These are phyloP conservation scores for Epichloe coenophiala DNA, from an alignment of 2,329 filamentous ascomycete genomes.

Conservation along the genomic window DNA sequence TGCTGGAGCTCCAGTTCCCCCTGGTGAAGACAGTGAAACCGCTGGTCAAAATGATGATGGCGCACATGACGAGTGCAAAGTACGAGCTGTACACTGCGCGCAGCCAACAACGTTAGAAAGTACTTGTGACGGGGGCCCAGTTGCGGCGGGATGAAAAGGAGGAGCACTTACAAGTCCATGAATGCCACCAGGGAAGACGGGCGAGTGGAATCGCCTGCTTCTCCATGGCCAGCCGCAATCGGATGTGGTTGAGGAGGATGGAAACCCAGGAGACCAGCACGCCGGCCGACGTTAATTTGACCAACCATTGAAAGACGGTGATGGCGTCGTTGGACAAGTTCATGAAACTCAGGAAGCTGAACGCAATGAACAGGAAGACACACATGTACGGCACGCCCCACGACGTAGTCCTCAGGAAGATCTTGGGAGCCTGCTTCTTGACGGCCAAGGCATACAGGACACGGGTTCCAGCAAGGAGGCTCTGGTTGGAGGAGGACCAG, in stretches of 20 bases:
- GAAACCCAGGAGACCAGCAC: constrained; percentile 50
- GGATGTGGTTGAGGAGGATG: constrained; percentile 46
- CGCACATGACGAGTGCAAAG: constrained; percentile 42
- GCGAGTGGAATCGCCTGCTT: constrained; percentile 36
- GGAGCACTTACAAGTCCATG: constrained; percentile 40
- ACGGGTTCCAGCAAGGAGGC: constrained; percentile 53
- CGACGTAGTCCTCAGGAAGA: constrained; percentile 47
- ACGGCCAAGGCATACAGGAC: constrained; percentile 56
- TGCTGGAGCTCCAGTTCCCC: constrained; percentile 42
- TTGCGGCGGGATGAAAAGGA: not conserved
- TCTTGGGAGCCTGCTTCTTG: constrained; percentile 48
- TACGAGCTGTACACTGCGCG: constrained; percentile 44
- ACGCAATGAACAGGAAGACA: constrained; percentile 37
- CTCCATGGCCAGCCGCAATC: constrained; percentile 39
- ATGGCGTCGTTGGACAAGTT: constrained; percentile 41
- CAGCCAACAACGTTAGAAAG: constrained; percentile 3
- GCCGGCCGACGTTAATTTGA: constrained; percentile 46
- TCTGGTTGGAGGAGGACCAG: constrained; percentile 46
- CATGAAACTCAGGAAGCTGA: constrained; percentile 46
- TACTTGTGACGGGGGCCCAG: not conserved
- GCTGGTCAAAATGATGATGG: constrained; percentile 54
- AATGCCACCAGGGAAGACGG: constrained; percentile 48
- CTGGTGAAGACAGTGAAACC: constrained; percentile 51
- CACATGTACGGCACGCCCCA: constrained; percentile 50
- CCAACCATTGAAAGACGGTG: constrained; percentile 53